Evolutionary conservation across 2,329 filamentous ascomycete species (phyloP).

Genomic region (Colletotrichum higginsianum): DNA sequence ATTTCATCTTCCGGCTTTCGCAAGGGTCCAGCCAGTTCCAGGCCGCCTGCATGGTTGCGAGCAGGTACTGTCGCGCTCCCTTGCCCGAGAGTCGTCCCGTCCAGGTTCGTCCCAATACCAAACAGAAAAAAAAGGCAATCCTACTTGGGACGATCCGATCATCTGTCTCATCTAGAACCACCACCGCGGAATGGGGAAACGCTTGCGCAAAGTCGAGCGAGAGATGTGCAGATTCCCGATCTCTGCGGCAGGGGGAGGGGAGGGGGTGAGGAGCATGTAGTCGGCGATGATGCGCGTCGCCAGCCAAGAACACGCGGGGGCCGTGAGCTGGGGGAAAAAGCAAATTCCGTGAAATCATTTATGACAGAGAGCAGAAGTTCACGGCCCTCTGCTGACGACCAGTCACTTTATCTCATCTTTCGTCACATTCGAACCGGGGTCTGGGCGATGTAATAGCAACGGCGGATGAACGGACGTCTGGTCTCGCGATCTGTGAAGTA

Average conservation of each 20-base stretch:
- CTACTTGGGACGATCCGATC: constrained; percentile 13
- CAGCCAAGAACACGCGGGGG: constrained; percentile 33
- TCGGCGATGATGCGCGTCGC: constrained; percentile 9
- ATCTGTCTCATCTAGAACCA: constrained; percentile 33
- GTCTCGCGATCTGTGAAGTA: not conserved
- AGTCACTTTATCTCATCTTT: not conserved
- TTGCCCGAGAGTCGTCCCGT: constrained; percentile 22
- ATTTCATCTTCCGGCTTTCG: not conserved
- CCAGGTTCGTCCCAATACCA: constrained; percentile 3
- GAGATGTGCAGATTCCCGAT: constrained; percentile 22
- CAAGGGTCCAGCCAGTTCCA: not conserved
- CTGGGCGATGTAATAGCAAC: not conserved
- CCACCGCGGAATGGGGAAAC: constrained; percentile 39
- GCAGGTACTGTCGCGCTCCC: constrained; percentile 9
- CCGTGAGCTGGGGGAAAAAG: constrained; percentile 19
- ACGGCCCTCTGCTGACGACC: constrained; percentile 1
- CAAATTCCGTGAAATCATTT: constrained; percentile 19
- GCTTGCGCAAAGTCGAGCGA: constrained; percentile 20
- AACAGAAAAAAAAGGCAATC: not conserved
- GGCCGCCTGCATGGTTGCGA: not conserved
- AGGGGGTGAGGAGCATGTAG: not conserved
- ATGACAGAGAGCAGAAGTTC: not conserved
- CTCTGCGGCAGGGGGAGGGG: not conserved
- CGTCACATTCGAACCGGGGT: not conserved
- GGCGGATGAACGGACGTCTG: too few species aligned